Conservation (phyloP, 2,329 filamentous ascomycete species). For the Phaeosphaeriaceae sp. region DNA sequence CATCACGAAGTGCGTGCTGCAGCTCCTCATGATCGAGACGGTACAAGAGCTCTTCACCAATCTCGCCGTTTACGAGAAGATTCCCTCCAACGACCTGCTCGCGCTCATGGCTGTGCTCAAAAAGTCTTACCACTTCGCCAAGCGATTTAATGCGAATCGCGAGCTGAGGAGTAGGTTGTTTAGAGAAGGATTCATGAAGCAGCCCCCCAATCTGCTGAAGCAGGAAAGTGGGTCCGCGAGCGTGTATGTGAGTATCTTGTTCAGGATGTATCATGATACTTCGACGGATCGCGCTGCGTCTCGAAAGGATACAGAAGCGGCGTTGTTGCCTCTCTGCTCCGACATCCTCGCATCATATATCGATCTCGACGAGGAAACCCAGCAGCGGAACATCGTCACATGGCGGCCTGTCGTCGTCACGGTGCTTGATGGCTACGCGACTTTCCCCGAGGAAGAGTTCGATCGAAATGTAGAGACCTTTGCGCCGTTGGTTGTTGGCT, state of each 20-base stretch:
- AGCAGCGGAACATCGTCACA: constrained; percentile 94
- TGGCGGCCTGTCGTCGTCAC: constrained; percentile 98
- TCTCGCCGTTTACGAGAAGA: constrained; percentile 90
- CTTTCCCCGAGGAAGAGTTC: constrained; percentile 83
- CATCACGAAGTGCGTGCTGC: constrained; percentile 96
- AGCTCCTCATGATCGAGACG: constrained; percentile 98
- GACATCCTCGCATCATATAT: constrained; percentile 91
- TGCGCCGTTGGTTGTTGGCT: constrained; percentile 83
- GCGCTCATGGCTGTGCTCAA: constrained; percentile 94
- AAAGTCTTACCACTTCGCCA: constrained; percentile 94
- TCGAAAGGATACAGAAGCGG: constrained; percentile 84
- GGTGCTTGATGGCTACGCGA: constrained; percentile 90
- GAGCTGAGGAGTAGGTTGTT: constrained; percentile 93
- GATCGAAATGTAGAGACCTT: constrained; percentile 80
- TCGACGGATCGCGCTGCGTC: constrained; percentile 81
- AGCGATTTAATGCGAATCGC: constrained; percentile 97
- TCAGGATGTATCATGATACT: constrained; percentile 96
- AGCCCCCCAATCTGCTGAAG: constrained; percentile 95
- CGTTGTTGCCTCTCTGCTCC: constrained; percentile 90
- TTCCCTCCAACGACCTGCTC: constrained; percentile 87
- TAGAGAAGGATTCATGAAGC: constrained; percentile 99
- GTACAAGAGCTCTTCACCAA: constrained; percentile 99
- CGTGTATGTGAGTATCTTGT: constrained; percentile 94
- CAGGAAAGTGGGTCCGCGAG: constrained; percentile 92
- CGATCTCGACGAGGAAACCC: constrained; percentile 89